phyloP scores from a whole-genome alignment of 768 basidiomycete genomes.

The Multifurca ochricompacta region DNA sequence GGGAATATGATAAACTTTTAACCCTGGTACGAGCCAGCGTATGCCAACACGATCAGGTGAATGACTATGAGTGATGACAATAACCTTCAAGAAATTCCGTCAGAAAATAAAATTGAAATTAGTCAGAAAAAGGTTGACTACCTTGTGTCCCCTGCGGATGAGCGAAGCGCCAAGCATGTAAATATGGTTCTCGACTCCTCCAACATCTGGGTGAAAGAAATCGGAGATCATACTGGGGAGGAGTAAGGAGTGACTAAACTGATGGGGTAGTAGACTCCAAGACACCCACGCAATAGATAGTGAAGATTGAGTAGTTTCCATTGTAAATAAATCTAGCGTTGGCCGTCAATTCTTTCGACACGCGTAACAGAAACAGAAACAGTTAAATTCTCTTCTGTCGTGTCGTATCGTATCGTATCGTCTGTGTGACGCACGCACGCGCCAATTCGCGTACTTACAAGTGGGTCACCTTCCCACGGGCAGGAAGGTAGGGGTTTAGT shows the following conservation, averaged over 20 bases:
- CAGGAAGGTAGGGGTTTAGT: no score
- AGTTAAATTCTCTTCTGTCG: not conserved
- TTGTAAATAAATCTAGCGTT: not conserved
- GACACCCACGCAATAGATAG: slow-evolving; percentile 13
- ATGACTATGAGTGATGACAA: slow-evolving; percentile 92
- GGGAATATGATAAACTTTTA: slow-evolving; percentile 95
- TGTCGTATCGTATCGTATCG: no score
- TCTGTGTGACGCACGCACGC: no score
- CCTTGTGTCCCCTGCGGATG: slow-evolving; percentile 79
- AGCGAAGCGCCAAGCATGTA: slow-evolving; percentile 86
- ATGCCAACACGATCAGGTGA: slow-evolving; percentile 79
- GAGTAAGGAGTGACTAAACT: not conserved
- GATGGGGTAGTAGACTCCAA: not conserved
- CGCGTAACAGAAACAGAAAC: no score
- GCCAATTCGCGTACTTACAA: no score
- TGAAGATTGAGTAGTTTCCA: not conserved
- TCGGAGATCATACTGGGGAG: slow-evolving; percentile 81
- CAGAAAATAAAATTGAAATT: not conserved
- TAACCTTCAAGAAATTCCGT: slow-evolving; percentile 53
- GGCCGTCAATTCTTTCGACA: not conserved
- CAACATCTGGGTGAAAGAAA: slow-evolving; percentile 91
- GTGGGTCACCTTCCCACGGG: slow-evolving; percentile 13
- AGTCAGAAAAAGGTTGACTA: slow-evolving; percentile 25
- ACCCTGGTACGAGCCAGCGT: slow-evolving; percentile 75
- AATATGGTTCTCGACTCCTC: slow-evolving; percentile 95